phyloP scores from a whole-genome alignment of 805 yeast genomes.

The Saccharomycopsis sp. region DNA sequence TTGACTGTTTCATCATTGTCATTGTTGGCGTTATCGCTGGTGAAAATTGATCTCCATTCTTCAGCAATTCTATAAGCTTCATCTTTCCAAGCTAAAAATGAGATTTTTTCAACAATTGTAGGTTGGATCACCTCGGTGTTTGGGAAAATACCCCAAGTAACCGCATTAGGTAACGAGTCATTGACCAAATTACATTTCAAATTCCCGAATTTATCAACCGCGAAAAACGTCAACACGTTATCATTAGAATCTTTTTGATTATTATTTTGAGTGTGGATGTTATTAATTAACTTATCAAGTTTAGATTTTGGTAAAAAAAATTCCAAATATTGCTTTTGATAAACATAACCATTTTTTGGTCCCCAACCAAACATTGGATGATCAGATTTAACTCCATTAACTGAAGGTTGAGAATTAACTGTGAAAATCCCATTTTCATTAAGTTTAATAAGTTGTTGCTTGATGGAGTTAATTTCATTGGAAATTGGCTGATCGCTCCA shows the following conservation, averaged over 20 bases:
- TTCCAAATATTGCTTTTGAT: slow-evolving; percentile 90
- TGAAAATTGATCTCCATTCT: slow-evolving; percentile 67
- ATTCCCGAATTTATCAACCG: slow-evolving; percentile 53
- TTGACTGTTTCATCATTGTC: slow-evolving; percentile 31
- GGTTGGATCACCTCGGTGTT: slow-evolving; percentile 94
- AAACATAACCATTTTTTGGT: slow-evolving; percentile 85
- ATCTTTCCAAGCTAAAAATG: slow-evolving; percentile 96
- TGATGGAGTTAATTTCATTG: slow-evolving; percentile 62
- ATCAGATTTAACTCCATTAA: slow-evolving; percentile 68
- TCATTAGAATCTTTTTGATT: slow-evolving; percentile 21
- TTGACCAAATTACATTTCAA: slow-evolving; percentile 63
- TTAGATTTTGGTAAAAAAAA: slow-evolving; percentile 60
- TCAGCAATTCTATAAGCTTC: slow-evolving; percentile 78
- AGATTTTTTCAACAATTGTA: slow-evolving; percentile 85
- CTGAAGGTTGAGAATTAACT: slow-evolving; percentile 89
- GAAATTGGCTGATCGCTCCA: slow-evolving; percentile 94
- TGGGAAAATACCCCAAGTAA: slow-evolving; percentile 98
- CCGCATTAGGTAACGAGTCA: slow-evolving; percentile 78
- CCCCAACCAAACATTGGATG: slow-evolving; percentile 90
- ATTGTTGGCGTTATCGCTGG: slow-evolving; percentile 27
- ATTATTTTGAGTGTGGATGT: slow-evolving; percentile 7
- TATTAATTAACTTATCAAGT: slow-evolving; percentile 22
- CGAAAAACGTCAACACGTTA: slow-evolving; percentile 66
- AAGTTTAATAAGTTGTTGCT: slow-evolving; percentile 50
- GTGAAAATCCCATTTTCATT: slow-evolving; percentile 69